These are phyloP conservation scores for Ilyonectria mors-panacis DNA, from an alignment of 2,329 filamentous ascomycete species.

Conservation along the genomic window DNA sequence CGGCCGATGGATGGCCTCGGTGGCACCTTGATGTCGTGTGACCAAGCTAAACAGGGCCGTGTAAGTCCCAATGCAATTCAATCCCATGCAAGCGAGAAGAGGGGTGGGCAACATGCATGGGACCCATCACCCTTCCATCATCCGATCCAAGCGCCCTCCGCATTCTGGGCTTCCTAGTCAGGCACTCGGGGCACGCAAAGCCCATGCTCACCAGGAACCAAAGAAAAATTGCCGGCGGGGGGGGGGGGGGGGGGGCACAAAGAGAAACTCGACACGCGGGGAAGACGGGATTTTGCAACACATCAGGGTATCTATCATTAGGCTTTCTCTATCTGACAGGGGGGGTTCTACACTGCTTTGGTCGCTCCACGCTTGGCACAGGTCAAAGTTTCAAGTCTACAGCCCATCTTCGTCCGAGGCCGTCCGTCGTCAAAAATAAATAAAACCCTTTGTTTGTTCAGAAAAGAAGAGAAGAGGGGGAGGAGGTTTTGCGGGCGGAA, in stretches of 20 bases:
- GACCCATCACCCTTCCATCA: conserved; percentile 25
- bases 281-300: conserved; percentile 21
- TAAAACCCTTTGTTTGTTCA: conserved; percentile 22
- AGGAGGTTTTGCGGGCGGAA: conserved; percentile 6
- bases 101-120: conserved; percentile 21
- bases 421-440: conserved; percentile 24
- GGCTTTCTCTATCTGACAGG: conserved; percentile 33
- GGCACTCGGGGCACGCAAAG: conserved; percentile 5
- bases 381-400: conserved; percentile 22
- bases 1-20: not conserved
- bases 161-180: conserved; percentile 7
- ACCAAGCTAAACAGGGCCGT: conserved; percentile 12
- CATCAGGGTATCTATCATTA: conserved; percentile 35
- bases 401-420: conserved; percentile 16
- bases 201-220: not conserved
- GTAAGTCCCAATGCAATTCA: conserved; percentile 2
- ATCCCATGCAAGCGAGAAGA: conserved; percentile 13
- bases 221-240: not conserved
- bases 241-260: no score
- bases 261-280: not conserved
- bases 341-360: conserved; percentile 29
- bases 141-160: conserved; percentile 20
- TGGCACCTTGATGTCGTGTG: not conserved
- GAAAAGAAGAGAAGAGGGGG: conserved; percentile 7
- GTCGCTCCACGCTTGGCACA: conserved; percentile 25